These are phyloP conservation scores for Xylariaceae sp. DNA, from an alignment of 2,329 filamentous ascomycete genomes.

Conservation along the genomic window DNA sequence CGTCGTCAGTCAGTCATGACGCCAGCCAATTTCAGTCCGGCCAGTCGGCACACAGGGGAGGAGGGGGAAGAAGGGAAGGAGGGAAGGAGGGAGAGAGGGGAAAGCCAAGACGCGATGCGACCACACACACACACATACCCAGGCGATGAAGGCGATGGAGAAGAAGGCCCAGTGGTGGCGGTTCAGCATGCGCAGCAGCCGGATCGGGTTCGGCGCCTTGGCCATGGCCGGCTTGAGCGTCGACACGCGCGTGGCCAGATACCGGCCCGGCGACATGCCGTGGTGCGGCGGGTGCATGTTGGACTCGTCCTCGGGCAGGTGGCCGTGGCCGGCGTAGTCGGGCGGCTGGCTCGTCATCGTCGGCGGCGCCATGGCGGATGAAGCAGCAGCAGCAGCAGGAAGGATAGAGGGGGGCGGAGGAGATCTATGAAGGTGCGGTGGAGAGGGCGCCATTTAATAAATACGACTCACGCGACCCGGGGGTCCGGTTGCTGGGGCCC, in stretches of 20 bases:
- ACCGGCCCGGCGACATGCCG: conserved; percentile 40
- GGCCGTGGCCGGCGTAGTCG: conserved; percentile 2
- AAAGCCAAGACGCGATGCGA: no score
- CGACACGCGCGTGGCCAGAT: conserved; percentile 44
- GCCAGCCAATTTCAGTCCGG: neutral
- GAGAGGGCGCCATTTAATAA: no score
- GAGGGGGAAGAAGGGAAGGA: no score
- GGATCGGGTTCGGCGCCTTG: conserved; percentile 45
- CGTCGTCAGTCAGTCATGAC: neutral
- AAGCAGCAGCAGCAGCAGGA: neutral
- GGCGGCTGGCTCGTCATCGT: no score
- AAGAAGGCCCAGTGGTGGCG: conserved; percentile 49
- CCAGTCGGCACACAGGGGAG: conserved; percentile 4
- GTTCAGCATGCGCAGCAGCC: conserved; percentile 39
- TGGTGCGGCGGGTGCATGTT: conserved; percentile 34
- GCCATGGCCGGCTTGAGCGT: conserved; percentile 51
- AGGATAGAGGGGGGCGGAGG: no score
- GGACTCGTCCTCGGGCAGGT: conserved; percentile 7
- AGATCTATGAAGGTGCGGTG: no score
- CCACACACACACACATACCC: conserved; percentile 31
- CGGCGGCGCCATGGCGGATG: neutral
- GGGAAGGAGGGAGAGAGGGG: neutral
- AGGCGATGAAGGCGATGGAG: conserved; percentile 46
- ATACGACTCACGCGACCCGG: no score
- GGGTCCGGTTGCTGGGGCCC: no score